A percentile compares a stretch with the other conserved stretches of the same genome.
Conservation (phyloP, 2,329 filamentous ascomycete species). For the Trichoderma hamatum region DNA sequence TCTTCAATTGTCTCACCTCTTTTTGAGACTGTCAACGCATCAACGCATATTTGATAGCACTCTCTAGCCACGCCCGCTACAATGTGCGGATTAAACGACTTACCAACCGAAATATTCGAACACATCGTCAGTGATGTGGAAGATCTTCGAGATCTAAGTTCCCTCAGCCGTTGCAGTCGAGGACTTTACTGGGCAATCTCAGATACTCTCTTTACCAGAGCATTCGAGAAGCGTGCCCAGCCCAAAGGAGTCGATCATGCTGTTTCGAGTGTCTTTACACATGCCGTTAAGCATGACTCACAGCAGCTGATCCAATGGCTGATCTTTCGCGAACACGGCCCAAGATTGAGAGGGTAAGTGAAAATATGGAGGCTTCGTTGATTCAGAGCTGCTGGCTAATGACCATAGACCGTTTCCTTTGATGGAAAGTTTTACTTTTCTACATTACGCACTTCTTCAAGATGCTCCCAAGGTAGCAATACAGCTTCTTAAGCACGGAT, state of each 20-base stretch:
- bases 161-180: conserved; percentile 4
- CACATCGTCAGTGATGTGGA: not conserved
- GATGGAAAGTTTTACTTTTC: not conserved
- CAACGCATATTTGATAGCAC: not conserved
- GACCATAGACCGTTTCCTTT: not conserved
- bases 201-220: not conserved
- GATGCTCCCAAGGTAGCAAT: conserved; percentile 21
- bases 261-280: not conserved
- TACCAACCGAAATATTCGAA: conserved; percentile 11
- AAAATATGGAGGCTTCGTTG: not conserved
- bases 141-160: not conserved
- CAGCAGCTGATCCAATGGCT: conserved; percentile 15
- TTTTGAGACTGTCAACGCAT: not conserved
- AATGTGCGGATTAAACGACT: not conserved
- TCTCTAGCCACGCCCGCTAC: not conserved
- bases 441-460: conserved; percentile 20
- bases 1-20: not conserved
- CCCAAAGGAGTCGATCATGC: not conserved
- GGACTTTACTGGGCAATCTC: conserved; percentile 5
- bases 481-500: conserved; percentile 18
- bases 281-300: conserved; percentile 20
- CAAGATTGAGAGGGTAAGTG: conserved; percentile 16
- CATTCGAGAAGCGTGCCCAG: not conserved
- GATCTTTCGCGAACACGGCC: conserved; percentile 7
- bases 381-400: not conserved